A percentile compares a stretch with the other conserved stretches of the same genome.
Conservation (phyloP, 2,329 filamentous ascomycete genomes). For the Monosporascus sp. region DNA sequence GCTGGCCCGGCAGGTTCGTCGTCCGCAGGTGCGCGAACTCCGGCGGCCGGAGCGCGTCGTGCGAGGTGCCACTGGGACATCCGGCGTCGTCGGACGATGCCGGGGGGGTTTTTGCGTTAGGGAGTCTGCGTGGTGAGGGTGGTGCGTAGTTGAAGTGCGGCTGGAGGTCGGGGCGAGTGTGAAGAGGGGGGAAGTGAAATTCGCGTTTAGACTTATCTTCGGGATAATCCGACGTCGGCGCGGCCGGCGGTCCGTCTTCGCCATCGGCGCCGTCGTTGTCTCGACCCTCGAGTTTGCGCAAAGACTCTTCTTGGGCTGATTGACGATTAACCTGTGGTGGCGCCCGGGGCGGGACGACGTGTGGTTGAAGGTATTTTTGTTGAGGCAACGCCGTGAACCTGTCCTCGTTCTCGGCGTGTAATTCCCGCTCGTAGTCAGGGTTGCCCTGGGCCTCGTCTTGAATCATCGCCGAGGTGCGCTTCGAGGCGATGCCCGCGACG, state of each 20-base stretch:
- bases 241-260: slow-evolving; percentile 9
- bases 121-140: slow-evolving; percentile 34
- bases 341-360: slow-evolving; percentile 33
- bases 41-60: slow-evolving; percentile 34
- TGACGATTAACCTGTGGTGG: slow-evolving; percentile 24
- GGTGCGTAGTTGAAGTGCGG: slow-evolving; percentile 58
- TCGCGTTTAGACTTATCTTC: slow-evolving; percentile 32
- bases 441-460: slow-evolving; percentile 76
- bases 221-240: slow-evolving; percentile 20
- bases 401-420: slow-evolving; percentile 79
- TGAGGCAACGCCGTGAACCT: slow-evolving; percentile 75
- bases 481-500: slow-evolving; percentile 79
- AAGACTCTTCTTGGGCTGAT: slow-evolving; percentile 39
- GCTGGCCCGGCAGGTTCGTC: slow-evolving; percentile 29
- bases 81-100: slow-evolving; percentile 7
- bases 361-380: slow-evolving; percentile 56
- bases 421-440: slow-evolving; percentile 69
- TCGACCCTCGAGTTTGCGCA: slow-evolving; percentile 44
- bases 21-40: slow-evolving; percentile 55
- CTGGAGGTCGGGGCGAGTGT: slow-evolving; percentile 37
- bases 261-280: slow-evolving; percentile 38
- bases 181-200: slow-evolving; percentile 55
- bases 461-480: slow-evolving; percentile 80
- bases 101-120: slow-evolving; percentile 10
- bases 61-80: background rate